Base-by-base conservation (phyloP, 2,329 filamentous ascomycete species). In the Pseudohalonectria lignicola region DNA sequence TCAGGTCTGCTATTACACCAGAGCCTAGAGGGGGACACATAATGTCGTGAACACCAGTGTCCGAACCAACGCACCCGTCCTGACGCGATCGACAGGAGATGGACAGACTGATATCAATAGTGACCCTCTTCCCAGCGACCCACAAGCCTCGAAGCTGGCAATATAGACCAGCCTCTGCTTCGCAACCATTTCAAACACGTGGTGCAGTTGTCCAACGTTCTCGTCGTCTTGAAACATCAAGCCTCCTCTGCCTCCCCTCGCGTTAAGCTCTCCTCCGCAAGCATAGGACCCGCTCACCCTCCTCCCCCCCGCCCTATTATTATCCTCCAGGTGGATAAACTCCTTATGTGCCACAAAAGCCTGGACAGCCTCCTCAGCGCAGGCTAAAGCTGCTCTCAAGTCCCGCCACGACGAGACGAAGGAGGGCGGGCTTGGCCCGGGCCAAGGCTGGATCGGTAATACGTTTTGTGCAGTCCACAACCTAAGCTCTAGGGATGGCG, bases 21-120 rank as follows among this genome's bases (percentile, higher is more conserved):
- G 54, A 55, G 1, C 54, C 53, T 44, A 26, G 12, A 26, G 12
- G 12, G 23, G 23, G 8, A 26, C 8, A 12, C 23, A 26, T 26
- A 26, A 26, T 26, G 71, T 56, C 50, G 69, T 63, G 44, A 72
- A 74, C 2, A 59, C 52, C 0, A 67, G 56, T 5, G 61, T 65
- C 10, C 67, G 47, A 34, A 55, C 59, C 13, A 66, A 52, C 20
- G 47, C 40, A 9, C 46, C 44, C 1, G 51, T 17, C 38, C 49
- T 57, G 11, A 59, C 49, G 13, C 48, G 29, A 2, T 63, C 4
- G 67, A 67, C 11, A 69, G 45, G 2, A 12, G 23, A n/a, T n/a
- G 8, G 23, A 26, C 23, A 26, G 23, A 7, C 8, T 26, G 23
- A n/a, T n/a, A n/a, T n/a, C n/a, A n/a, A n/a, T n/a, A n/a, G n/a